phyloP scores from a whole-genome alignment of 257 asterid species.

The Parsonsia alboflavescens region DNA sequence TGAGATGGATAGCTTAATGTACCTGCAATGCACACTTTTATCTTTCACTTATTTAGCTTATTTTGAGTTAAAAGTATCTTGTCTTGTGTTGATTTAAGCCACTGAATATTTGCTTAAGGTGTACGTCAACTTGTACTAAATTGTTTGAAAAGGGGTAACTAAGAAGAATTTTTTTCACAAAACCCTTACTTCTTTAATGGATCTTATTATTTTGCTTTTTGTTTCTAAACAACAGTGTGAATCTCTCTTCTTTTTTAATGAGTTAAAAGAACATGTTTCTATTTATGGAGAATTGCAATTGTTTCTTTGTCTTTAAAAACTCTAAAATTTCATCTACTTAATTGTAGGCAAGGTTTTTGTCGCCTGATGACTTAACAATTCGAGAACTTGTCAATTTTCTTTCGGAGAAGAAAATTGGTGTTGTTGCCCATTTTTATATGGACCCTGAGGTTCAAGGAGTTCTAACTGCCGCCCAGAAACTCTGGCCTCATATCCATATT shows the following conservation, averaged over 20 bases:
- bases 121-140: neutral
- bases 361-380: conserved; percentile 57
- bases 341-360: conserved; percentile 91
- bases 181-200: neutral
- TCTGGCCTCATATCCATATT: conserved; percentile 96
- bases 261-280: neutral
- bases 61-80: neutral
- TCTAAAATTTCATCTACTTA: conserved; percentile 36
- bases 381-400: conserved; percentile 72
- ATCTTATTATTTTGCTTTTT: neutral
- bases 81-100: neutral
- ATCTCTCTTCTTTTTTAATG: neutral
- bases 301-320: conserved; percentile 12
- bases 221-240: neutral
- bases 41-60: neutral
- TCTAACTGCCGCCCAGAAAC: conserved; percentile 87
- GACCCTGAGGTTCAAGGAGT: conserved; percentile 99
- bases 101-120: neutral
- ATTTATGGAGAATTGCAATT: neutral
- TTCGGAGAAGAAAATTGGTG: conserved; percentile 89
- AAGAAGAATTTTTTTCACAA: neutral
- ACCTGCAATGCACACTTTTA: neutral
- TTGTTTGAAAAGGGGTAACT: neutral
- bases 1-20: neutral
- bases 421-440: conserved; percentile 98